Conservation (phyloP, 2,329 filamentous ascomycete genomes). For the Chaetomium strumarium region DNA sequence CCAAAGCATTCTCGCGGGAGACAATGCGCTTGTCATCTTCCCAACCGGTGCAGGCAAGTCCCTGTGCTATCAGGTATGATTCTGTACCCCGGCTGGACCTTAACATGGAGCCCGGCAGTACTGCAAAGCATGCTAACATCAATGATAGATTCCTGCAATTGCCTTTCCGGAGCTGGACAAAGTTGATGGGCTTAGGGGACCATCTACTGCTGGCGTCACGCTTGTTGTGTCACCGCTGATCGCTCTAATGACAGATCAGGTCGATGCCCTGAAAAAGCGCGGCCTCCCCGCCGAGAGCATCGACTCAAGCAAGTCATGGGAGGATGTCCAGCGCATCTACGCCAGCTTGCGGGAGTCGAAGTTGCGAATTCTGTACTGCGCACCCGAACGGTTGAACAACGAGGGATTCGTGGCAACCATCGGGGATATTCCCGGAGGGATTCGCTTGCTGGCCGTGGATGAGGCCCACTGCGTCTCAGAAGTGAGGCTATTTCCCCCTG, state of each 20-base stretch:
- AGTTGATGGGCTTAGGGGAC: slow-evolving; percentile 22
- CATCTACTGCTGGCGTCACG: slow-evolving; percentile 40
- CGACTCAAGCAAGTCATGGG: slow-evolving; percentile 49
- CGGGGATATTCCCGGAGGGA: slow-evolving; percentile 47
- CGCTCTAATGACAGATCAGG: slow-evolving; percentile 56
- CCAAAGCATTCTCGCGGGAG: slow-evolving; percentile 31
- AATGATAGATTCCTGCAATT: slow-evolving; percentile 35
- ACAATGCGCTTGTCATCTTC: slow-evolving; percentile 41
- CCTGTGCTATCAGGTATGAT: slow-evolving; percentile 38
- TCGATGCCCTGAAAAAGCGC: slow-evolving; percentile 45
- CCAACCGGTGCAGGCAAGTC: slow-evolving; percentile 47
- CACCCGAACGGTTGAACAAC: slow-evolving; percentile 56
- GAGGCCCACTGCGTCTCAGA: slow-evolving; percentile 54
- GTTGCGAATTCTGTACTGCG: slow-evolving; percentile 51
- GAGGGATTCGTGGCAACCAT: slow-evolving; percentile 53
- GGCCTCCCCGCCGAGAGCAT: slow-evolving; percentile 49
- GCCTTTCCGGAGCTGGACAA: slow-evolving; percentile 41
- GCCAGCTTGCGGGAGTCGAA: slow-evolving; percentile 37
- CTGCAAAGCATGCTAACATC: not conserved
- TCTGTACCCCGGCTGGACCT: not conserved
- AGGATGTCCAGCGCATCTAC: slow-evolving; percentile 37
- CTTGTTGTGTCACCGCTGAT: slow-evolving; percentile 52
- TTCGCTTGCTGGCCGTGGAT: slow-evolving; percentile 52
- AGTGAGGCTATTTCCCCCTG: too few relatives aligned
- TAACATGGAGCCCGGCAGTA: too few relatives aligned